Conservation (phyloP, 108 stramenopile genomes). For the Epipyxis sp. region DNA sequence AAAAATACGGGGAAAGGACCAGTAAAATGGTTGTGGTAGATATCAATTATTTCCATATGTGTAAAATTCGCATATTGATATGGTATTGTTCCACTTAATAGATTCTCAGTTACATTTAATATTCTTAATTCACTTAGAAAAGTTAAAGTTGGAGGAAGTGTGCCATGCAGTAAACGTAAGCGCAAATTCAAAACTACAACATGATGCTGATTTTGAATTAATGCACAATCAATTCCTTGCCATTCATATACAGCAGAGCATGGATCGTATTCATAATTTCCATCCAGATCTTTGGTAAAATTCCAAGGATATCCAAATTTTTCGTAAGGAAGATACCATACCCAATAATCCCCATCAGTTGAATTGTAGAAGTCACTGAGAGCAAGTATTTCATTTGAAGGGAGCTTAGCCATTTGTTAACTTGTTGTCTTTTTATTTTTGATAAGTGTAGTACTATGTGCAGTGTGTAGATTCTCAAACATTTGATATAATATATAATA, state of each 20-base stretch:
- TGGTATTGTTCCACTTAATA: background rate
- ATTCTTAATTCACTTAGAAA: background rate
- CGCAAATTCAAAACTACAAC: background rate
- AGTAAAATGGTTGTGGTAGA: background rate
- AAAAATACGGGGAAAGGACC: background rate
- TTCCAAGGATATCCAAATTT: constrained; percentile 5
- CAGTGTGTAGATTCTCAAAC: too few species aligned
- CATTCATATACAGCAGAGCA: background rate
- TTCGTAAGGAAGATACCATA: background rate
- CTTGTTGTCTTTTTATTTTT: too few species aligned
- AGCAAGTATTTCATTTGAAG: background rate
- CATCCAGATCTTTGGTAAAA: background rate
- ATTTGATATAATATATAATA: too few species aligned
- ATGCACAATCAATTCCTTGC: background rate
- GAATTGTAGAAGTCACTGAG: background rate
- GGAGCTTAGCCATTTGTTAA: too few species aligned
- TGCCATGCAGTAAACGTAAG: background rate
- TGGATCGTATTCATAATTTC: background rate
- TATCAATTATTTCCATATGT: background rate
- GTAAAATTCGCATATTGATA: background rate
- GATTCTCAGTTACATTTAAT: background rate
- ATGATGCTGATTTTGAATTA: background rate
- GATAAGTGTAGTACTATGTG: too few species aligned
- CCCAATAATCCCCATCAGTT: background rate
- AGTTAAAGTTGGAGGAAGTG: background rate